Evolutionary conservation across 2,329 filamentous ascomycete genomes (phyloP).

Genomic region (Beauveria bassiana): DNA sequence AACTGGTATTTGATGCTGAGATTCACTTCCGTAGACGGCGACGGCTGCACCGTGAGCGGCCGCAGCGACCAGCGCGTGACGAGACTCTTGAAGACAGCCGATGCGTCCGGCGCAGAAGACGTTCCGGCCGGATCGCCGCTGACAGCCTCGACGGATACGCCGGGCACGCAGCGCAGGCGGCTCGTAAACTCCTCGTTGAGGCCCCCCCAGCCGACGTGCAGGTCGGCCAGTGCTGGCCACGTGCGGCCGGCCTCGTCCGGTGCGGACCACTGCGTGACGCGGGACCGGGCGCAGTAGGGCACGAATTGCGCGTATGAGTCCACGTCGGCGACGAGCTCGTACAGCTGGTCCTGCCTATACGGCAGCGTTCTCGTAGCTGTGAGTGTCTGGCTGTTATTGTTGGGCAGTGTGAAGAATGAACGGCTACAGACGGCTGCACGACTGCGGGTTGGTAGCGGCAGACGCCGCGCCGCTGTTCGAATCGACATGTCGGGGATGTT

Average conservation of each 20-base stretch:
- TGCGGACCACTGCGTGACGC: constrained; percentile 66
- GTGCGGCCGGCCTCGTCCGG: constrained; percentile 40
- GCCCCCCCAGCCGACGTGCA: constrained; percentile 79
- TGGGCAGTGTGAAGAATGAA: constrained; percentile 30
- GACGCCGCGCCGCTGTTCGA: background rate
- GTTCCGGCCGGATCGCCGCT: constrained; percentile 50
- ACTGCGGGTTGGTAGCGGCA: background rate
- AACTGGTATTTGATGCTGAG: constrained; percentile 78
- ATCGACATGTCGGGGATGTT: background rate
- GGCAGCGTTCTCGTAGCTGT: constrained; percentile 69
- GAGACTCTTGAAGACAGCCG: constrained; percentile 57
- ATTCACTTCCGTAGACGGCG: constrained; percentile 57
- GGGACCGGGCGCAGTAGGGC: constrained; percentile 77
- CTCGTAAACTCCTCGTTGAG: constrained; percentile 80
- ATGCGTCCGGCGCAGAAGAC: constrained; percentile 27
- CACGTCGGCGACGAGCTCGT: constrained; percentile 81
- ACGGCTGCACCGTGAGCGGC: constrained; percentile 23
- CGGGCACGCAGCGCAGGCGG: constrained; percentile 68
- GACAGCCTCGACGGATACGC: constrained; percentile 67
- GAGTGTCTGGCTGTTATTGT: constrained; percentile 49
- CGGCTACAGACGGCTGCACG: constrained; percentile 22
- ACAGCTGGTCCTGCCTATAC: constrained; percentile 64
- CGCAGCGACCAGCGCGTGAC: constrained; percentile 62
- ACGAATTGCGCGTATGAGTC: constrained; percentile 78
- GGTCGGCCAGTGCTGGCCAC: constrained; percentile 67